Evolutionary conservation across 2,329 filamentous ascomycete species (phyloP).

Genomic region (Pseudopyricularia javanii): DNA sequence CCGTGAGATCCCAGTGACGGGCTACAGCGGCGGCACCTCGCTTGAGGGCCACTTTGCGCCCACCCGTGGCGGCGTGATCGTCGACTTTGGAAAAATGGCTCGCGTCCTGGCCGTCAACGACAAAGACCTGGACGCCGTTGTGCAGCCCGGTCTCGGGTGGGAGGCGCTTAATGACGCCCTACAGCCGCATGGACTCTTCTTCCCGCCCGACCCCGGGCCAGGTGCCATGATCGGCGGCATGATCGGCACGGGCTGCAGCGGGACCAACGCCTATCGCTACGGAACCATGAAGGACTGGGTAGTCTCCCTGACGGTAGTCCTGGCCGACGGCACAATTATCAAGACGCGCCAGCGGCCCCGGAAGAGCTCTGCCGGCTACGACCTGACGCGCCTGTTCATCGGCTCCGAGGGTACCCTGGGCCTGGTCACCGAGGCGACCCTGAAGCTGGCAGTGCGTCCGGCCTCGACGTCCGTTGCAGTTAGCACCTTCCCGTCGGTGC

Average conservation of each 20-base stretch:
- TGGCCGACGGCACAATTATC: constrained; percentile 82
- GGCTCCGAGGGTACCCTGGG: constrained; percentile 76
- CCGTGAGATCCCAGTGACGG: constrained; percentile 72
- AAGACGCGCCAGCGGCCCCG: constrained; percentile 79
- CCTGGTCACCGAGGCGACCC: constrained; percentile 71
- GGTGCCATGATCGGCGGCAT: constrained; percentile 88
- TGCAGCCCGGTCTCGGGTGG: constrained; percentile 78
- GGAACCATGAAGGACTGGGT: constrained; percentile 96
- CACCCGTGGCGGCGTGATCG: constrained; percentile 65
- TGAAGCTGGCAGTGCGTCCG: constrained; percentile 76
- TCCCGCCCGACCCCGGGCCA: constrained; percentile 82
- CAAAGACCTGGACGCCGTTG: constrained; percentile 63
- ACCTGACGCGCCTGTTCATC: constrained; percentile 80
- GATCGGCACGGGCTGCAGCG: constrained; percentile 62
- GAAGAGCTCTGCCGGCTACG: constrained; percentile 86
- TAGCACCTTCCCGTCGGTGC: constrained; percentile 43
- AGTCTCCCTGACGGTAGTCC: constrained; percentile 70
- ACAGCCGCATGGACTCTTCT: constrained; percentile 65
- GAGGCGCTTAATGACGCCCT: constrained; percentile 73
- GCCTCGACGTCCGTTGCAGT: constrained; percentile 73
- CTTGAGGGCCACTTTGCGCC: constrained; percentile 82
- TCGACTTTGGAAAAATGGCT: constrained; percentile 82
- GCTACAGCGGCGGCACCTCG: constrained; percentile 79
- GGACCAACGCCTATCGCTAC: constrained; percentile 85
- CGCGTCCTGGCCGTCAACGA: constrained; percentile 66